These are phyloP conservation scores for Dipteronia dyeriana DNA, from an alignment of 345 rosid species.

Conservation along the genomic window DNA sequence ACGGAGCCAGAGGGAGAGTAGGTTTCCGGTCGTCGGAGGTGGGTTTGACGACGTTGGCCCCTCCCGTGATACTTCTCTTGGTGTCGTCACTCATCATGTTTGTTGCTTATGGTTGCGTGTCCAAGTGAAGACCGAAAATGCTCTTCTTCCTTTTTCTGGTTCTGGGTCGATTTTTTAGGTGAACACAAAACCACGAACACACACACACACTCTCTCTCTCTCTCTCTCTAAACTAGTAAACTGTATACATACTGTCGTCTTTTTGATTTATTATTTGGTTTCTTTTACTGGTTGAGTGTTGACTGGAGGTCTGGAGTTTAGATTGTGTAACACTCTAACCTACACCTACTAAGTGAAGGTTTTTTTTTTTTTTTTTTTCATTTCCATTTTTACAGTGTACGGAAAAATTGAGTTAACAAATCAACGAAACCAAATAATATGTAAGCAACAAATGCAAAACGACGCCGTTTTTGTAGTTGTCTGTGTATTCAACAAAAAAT, in stretches of 20 bases:
- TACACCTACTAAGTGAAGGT: too few species aligned
- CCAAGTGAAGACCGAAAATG: not conserved
- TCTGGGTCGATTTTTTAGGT: too few species aligned
- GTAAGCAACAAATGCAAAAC: too few species aligned
- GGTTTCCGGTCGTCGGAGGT: conserved; percentile 57
- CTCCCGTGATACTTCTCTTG: conserved; percentile 55
- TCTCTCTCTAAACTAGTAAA: too few species aligned
- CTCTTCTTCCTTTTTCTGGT: conserved; percentile 3
- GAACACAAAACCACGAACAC: not conserved
- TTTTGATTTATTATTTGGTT: not conserved
- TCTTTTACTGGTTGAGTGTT: not conserved
- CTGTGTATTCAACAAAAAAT: too few species aligned
- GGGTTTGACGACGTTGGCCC: conserved; percentile 44
- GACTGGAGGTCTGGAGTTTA: conserved; percentile 10
- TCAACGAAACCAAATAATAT: too few species aligned
- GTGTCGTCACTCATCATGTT: conserved; percentile 50
- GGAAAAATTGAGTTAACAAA: too few species aligned
- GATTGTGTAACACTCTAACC: not conserved
- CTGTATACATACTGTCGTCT: too few species aligned
- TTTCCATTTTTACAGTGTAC: not conserved
- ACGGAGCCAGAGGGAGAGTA: conserved; percentile 40
- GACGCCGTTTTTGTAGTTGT: too few species aligned
- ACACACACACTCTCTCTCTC: too few species aligned
- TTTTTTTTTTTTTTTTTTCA: not conserved
- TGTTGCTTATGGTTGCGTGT: conserved; percentile 13